Conservation (phyloP, 73 alveolate genomes). For the Breviolum minutum region DNA sequence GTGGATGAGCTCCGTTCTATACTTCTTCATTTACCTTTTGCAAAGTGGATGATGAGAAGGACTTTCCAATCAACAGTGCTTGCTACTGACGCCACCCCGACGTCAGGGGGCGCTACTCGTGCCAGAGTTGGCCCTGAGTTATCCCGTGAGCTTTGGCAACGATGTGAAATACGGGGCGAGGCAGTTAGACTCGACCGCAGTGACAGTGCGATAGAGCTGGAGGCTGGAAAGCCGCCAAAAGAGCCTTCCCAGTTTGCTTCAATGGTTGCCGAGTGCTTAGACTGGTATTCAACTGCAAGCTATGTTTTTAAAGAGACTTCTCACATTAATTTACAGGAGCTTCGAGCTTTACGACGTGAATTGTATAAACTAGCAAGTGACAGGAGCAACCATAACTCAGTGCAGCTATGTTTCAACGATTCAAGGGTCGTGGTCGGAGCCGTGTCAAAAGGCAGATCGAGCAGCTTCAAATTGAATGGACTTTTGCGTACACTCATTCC, state of each 20-base stretch:
- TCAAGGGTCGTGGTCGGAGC: conserved; percentile 5
- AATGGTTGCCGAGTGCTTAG: background rate
- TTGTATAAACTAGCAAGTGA: background rate
- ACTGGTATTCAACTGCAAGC: background rate
- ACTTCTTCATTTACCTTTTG: background rate
- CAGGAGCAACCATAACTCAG: background rate
- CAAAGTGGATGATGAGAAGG: background rate
- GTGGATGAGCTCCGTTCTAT: background rate
- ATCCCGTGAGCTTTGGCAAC: background rate
- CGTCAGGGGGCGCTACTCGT: background rate
- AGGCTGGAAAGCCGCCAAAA: background rate
- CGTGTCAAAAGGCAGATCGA: background rate
- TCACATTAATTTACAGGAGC: conserved; percentile 32
- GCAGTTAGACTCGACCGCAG: conserved; percentile 12
- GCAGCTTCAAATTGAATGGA: background rate
- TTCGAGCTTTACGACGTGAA: background rate
- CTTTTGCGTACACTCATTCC: background rate
- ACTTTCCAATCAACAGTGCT: background rate
- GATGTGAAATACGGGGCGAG: background rate
- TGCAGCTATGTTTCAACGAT: conserved; percentile 4
- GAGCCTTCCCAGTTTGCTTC: background rate
- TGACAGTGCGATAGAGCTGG: no score
- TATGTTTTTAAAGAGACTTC: background rate
- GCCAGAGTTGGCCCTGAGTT: background rate
- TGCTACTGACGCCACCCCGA: conserved; percentile 1